These are phyloP conservation scores for Citrus glauca DNA, from an alignment of 345 rosid genomes.

Conservation along the genomic window DNA sequence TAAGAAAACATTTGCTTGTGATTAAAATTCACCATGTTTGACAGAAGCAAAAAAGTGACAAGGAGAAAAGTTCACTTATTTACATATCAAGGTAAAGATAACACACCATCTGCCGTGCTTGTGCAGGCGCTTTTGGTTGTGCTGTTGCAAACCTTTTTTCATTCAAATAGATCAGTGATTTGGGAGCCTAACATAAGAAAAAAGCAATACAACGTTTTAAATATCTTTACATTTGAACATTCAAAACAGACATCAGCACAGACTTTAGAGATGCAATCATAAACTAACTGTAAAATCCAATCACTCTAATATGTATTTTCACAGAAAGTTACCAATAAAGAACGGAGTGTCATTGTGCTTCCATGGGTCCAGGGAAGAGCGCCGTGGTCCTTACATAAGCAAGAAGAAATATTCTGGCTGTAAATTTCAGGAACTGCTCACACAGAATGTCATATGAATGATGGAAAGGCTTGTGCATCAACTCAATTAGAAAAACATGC, in stretches of 20 bases:
- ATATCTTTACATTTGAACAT: neutral
- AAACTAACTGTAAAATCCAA: neutral
- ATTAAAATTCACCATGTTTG: slow-evolving; percentile 1
- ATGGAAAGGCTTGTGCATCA: neutral
- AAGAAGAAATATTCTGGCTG: slow-evolving; percentile 29
- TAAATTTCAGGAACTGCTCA: slow-evolving; percentile 39
- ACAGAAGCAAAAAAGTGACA: neutral
- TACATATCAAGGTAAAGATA: neutral
- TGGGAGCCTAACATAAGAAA: slow-evolving; percentile 40
- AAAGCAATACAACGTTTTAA: neutral
- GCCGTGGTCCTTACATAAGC: slow-evolving; percentile 31
- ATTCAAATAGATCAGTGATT: slow-evolving; percentile 33
- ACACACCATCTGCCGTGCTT: slow-evolving; percentile 63
- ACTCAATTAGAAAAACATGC: neutral
- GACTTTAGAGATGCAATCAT: neutral
- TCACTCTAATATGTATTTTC: slow-evolving; percentile 1
- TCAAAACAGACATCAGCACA: neutral
- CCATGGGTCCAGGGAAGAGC: slow-evolving; percentile 36
- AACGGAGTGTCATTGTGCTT: slow-evolving; percentile 38
- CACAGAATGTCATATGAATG: slow-evolving; percentile 13
- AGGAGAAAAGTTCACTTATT: neutral
- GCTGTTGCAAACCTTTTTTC: slow-evolving; percentile 47
- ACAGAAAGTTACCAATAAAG: slow-evolving; percentile 50
- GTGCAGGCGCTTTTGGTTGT: slow-evolving; percentile 62
- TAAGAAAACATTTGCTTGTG: slow-evolving; percentile 9